Evolutionary conservation across 2,329 filamentous ascomycete species (phyloP), one percentile per base, ranked within the genome.

Genomic region (Fusarium buharicum): DNA sequence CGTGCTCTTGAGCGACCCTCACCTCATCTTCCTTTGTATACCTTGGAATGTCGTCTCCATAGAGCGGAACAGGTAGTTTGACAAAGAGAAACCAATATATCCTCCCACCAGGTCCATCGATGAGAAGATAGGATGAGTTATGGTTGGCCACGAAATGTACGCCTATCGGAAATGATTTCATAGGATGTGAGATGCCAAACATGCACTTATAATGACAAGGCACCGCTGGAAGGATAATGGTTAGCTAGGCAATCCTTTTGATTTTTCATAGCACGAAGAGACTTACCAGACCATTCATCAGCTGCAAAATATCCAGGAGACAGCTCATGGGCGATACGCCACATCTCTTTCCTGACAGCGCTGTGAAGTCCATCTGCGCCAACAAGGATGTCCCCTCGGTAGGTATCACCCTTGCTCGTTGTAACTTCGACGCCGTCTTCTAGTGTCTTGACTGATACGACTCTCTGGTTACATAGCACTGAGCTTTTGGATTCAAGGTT

Each of bases 301-400:
- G 27, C 0, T 11, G 36, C 40, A 28, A 65, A 67, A 18, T 58
- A 62, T 0, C 47, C 54, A 0, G 64, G 63, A 0, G 41, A 43
- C 2, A 13, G 11, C 10, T 61, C 6, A 1, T 55, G 55, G 1
- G 49, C 61, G 0, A 67, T 20, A n/a, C 44, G 59, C 58, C 58
- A 58, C 72, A 74, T 74, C 27, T 76, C 72, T 4, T 59, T 39
- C 6, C 79, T 66, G 2, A 77, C 68, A 0, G 55, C 62, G 60
- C 78, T 80, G 51, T 78, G 72, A 16, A 80, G 71, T 1, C 79
- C 78, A 40, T 81, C 78, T 1, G 75, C 73, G 0, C 78, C 77
- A 0, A 79, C 67, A 0, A 80, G 61, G 0, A 80, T 59, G 16
- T 73, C 68, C 0, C 76, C 78, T 1, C 59, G 34, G 33, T 73